Conservation (phyloP, 2,329 filamentous ascomycete genomes). For the Cytospora schulzeri region DNA sequence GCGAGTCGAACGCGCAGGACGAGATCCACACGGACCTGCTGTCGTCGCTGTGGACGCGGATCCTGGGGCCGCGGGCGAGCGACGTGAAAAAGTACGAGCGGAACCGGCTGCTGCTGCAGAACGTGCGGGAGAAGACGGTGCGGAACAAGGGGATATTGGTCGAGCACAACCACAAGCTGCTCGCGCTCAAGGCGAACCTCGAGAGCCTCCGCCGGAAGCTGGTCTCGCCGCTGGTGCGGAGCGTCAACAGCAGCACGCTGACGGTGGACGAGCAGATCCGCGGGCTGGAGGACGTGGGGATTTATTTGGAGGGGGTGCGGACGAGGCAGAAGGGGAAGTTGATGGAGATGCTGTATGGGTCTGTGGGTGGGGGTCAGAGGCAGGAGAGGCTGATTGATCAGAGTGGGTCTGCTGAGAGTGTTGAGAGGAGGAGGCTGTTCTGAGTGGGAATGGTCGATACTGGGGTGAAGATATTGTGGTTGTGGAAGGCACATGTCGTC, state of each 20-base stretch:
- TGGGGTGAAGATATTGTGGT: neutral
- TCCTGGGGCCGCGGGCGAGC: constrained; percentile 74
- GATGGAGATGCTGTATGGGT: constrained; percentile 76
- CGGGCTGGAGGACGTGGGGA: constrained; percentile 78
- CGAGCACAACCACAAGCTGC: constrained; percentile 81
- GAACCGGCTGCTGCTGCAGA: constrained; percentile 77
- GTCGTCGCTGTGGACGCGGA: constrained; percentile 80
- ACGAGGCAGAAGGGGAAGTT: constrained; percentile 81
- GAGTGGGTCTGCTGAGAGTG: constrained; percentile 4
- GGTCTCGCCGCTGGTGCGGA: constrained; percentile 79
- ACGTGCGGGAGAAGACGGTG: constrained; percentile 80
- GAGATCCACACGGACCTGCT: constrained; percentile 79
- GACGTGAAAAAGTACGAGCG: constrained; percentile 88
- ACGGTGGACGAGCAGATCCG: constrained; percentile 83
- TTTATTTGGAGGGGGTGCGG: constrained; percentile 74
- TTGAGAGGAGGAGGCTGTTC: neutral
- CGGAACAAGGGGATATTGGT: constrained; percentile 85
- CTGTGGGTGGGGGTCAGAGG: constrained; percentile 33
- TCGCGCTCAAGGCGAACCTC: constrained; percentile 82
- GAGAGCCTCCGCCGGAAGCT: constrained; percentile 83
- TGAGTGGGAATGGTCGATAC: neutral
- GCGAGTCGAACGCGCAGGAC: constrained; percentile 81
- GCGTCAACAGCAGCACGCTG: constrained; percentile 67
- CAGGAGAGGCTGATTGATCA: constrained; percentile 25
- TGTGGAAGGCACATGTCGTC: neutral